Evolutionary conservation across 176 grass and related monocot genomes (phyloP).

Genomic region (Raddia distichophylla): DNA sequence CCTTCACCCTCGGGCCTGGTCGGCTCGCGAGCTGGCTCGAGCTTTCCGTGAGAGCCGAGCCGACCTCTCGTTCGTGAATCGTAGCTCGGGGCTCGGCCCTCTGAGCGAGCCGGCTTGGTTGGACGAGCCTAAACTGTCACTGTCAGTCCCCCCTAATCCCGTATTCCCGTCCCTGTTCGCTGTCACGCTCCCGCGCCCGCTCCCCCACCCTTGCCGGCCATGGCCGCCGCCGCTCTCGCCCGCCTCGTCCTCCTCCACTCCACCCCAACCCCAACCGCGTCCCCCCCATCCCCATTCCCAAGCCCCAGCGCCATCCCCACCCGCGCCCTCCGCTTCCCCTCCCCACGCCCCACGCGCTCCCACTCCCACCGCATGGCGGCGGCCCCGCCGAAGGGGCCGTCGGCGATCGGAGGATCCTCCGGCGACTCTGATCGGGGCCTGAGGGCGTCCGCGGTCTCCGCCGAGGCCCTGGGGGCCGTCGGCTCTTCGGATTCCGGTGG

Average conservation of each 20-base stretch:
- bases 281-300: background rate
- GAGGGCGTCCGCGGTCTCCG: slow-evolving; percentile 26
- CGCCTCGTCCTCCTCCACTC: slow-evolving; percentile 27
- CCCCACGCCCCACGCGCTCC: slow-evolving; percentile 24
- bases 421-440: slow-evolving; percentile 36
- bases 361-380: slow-evolving; percentile 33
- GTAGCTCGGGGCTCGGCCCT: too few species aligned
- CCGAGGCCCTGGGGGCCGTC: background rate
- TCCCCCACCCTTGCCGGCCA: slow-evolving; percentile 5
- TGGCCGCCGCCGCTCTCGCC: slow-evolving; percentile 38
- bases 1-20: too few species aligned
- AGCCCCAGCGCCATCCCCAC: background rate
- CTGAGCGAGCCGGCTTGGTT: too few species aligned
- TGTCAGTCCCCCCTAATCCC: too few species aligned
- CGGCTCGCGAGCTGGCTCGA: too few species aligned
- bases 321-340: background rate
- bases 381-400: background rate
- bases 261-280: background rate
- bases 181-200: slow-evolving; percentile 16
- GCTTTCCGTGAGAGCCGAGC: too few species aligned
- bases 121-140: too few species aligned
- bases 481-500: slow-evolving; percentile 28
- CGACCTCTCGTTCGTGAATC: too few species aligned
- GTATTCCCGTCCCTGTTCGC: background rate
- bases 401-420: slow-evolving; percentile 29